Evolutionary conservation across 225 moss, liverwort and hornwort species (phyloP).

Genomic region (Pleurozium schreberi): DNA sequence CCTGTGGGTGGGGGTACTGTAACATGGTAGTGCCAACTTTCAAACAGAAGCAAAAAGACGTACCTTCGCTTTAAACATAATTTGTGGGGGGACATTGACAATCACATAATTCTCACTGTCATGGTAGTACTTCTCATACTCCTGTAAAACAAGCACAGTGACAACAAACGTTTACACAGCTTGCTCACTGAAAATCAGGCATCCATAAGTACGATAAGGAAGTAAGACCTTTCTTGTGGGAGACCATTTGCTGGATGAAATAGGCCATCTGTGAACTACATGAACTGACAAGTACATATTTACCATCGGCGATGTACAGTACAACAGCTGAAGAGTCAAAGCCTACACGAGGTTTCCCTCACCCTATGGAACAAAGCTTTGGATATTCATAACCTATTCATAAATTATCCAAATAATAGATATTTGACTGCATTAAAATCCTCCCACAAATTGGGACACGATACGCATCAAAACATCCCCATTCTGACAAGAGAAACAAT

Average conservation of each 20-base stretch:
- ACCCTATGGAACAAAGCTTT: not conserved
- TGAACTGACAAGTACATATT: not conserved
- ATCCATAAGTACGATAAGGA: not conserved
- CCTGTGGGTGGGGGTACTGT: not conserved
- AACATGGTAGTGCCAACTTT: not conserved
- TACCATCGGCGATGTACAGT: not conserved
- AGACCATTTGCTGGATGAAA: not conserved
- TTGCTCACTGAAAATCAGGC: not conserved
- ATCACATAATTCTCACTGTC: conserved; percentile 75
- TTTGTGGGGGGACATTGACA: conserved; percentile 82
- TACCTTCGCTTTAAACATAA: conserved; percentile 98
- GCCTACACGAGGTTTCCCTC: not conserved
- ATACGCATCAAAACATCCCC: not conserved
- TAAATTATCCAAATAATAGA: not conserved
- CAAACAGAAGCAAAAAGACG: not conserved
- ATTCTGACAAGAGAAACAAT: not conserved
- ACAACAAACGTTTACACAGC: not conserved
- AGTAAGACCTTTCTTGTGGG: not conserved
- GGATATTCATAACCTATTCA: not conserved
- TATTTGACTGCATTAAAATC: not conserved
- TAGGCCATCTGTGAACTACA: too few relatives aligned
- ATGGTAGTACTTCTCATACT: conserved; percentile 67
- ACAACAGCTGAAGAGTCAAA: not conserved
- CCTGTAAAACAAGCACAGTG: conserved; percentile 23
- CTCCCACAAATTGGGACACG: not conserved